Evolutionary conservation across 805 yeast species (phyloP).

Genomic region (Komagataella kurtzmanii): DNA sequence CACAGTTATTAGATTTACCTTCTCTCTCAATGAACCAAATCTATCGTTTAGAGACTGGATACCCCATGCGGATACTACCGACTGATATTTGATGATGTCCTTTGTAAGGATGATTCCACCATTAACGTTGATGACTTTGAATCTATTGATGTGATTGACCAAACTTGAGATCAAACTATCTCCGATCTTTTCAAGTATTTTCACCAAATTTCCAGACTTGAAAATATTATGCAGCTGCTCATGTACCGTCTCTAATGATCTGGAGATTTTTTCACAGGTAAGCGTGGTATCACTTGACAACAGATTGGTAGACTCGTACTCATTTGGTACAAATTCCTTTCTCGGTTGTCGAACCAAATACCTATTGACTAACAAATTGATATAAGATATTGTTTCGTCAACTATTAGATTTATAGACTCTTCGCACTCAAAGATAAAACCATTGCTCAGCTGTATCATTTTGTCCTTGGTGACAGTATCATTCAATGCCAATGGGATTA

Average conservation of each 20-base stretch:
- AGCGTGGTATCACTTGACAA: constrained; percentile 47
- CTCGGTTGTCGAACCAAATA: constrained; percentile 56
- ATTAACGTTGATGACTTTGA: constrained; percentile 50
- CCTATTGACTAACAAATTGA: constrained; percentile 33
- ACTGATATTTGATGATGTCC: constrained; percentile 70
- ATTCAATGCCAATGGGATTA: constrained; percentile 60
- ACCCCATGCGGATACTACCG: constrained; percentile 40
- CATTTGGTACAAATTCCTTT: constrained; percentile 48
- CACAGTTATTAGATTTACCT: constrained; percentile 75
- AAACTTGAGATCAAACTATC: constrained; percentile 40
- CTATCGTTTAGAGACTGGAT: constrained; percentile 45
- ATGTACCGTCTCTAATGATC: constrained; percentile 17
- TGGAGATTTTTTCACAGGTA: constrained; percentile 52
- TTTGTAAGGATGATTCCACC: constrained; percentile 79
- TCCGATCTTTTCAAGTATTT: constrained; percentile 33
- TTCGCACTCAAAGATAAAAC: constrained; percentile 47
- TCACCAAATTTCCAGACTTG: constrained; percentile 25
- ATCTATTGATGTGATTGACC: constrained; percentile 62
- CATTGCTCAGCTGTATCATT: constrained; percentile 49
- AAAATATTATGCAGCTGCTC: constrained; percentile 5
- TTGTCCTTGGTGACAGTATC: constrained; percentile 42
- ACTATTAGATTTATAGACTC: constrained; percentile 50
- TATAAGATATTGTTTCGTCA: constrained; percentile 39
- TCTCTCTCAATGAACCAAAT: constrained; percentile 62
- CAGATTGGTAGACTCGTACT: constrained; percentile 11